Evolutionary conservation across 2,329 filamentous ascomycete species (phyloP).

Genomic region (Chaetomiaceae sp.): DNA sequence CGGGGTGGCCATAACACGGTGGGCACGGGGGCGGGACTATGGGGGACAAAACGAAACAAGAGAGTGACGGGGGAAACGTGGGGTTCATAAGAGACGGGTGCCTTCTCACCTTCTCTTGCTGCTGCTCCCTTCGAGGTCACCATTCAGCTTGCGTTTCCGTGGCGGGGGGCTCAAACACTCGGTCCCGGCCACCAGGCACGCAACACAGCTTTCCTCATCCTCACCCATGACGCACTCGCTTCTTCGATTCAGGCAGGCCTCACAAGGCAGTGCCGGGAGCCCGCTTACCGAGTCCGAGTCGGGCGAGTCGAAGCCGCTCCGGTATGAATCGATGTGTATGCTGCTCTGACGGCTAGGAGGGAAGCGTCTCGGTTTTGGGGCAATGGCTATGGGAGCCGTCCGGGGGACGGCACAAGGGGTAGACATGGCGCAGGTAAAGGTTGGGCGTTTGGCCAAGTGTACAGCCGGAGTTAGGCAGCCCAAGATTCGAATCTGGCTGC

Average conservation of each 20-base stretch:
- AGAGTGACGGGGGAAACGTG: slow-evolving; percentile 5
- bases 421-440: slow-evolving; percentile 44
- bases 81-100: slow-evolving; percentile 6
- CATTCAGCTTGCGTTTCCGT: slow-evolving; percentile 73
- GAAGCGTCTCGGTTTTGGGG: slow-evolving; percentile 51
- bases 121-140: slow-evolving; percentile 55
- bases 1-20: slow-evolving; percentile 10
- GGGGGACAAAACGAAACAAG: neutral
- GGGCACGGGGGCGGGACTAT: slow-evolving; percentile 1
- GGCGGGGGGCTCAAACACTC: slow-evolving; percentile 77
- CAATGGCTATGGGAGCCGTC: slow-evolving; percentile 62
- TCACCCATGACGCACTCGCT: slow-evolving; percentile 70
- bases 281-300: slow-evolving; percentile 42
- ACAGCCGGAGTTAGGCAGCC: slow-evolving; percentile 13
- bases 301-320: slow-evolving; percentile 48
- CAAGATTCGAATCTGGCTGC: neutral
- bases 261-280: slow-evolving; percentile 52
- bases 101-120: slow-evolving; percentile 65
- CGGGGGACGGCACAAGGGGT: slow-evolving; percentile 50
- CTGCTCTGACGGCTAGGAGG: slow-evolving; percentile 44
- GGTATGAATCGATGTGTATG: slow-evolving; percentile 45
- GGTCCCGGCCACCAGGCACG: slow-evolving; percentile 72
- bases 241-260: slow-evolving; percentile 69
- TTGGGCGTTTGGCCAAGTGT: slow-evolving; percentile 7
- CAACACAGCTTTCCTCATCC: slow-evolving; percentile 67